Base-by-base conservation (phyloP, 129 eudicot species). In the Pulicaria dysenterica region DNA sequence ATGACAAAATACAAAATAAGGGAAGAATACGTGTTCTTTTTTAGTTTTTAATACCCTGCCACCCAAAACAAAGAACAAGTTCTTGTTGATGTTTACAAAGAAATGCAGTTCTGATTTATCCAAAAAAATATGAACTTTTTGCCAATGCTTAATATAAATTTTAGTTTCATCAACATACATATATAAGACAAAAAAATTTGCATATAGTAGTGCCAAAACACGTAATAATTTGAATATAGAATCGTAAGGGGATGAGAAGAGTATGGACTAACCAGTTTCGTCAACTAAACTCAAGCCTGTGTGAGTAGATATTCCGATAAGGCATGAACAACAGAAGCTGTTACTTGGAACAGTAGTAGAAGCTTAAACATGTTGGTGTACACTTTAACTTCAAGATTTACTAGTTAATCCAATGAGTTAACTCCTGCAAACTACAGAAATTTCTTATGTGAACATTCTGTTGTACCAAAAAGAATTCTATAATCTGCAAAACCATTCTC, bases 231-330 rank as follows among this genome's bases (percentile, higher is more conserved):
- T 45, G 41, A 31, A 66, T 36, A 56, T 11, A 54, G 38, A 78
- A 77, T 65, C 65, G 49, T 61, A 75, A 47, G 64, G 37, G 41
- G 70, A 58, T 64, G 47, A 66, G 37, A 79, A 67, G 49, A 38
- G 56, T 9, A 60, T 70, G 76, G 68, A 76, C 57, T 67, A 54
- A 72, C 79, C 81, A 67, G 74, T 15, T 67, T 55, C 77, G n/a
- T 84, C 67, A 49, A 61, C 79, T 66, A 55, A 67, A 72, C 48
- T 79, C 79, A 70, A 40, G 48, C 79, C 40, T 34, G 71, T 40
- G 69, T 58, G 46, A 53, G 38, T 62, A 49, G 39, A 83, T 49
- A 46, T 76, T 76, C 71, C 81, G 76, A 80, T 31, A 67, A 80
- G 79, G 57, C 81, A 75, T 54, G 73, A 72, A 36, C 67, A 75